Percentiles rank a stretch among this genome's conserved stretches.
Conservation (phyloP, 306 rosid genomes). For the Vicia villosa region DNA sequence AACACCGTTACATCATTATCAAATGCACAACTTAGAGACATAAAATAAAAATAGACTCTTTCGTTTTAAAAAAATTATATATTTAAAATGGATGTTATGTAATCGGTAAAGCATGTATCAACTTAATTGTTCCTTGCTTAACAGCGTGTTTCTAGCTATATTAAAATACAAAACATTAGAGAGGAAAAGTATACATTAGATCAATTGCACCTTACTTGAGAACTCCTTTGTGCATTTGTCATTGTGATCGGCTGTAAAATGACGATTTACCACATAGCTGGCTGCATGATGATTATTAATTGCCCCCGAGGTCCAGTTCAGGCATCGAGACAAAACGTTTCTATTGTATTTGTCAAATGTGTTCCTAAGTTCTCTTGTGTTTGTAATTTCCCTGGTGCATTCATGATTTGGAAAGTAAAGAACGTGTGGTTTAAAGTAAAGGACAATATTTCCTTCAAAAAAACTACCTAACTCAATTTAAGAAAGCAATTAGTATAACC, state of each 20-base stretch:
- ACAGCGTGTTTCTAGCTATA: conserved; percentile 20
- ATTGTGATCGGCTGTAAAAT: conserved; percentile 43
- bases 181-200: conserved; percentile 9
- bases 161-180: conserved; percentile 27
- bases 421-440: neutral
- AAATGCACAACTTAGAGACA: conserved; percentile 22
- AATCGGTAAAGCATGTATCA: conserved; percentile 3
- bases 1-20: neutral
- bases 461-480: neutral
- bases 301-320: conserved; percentile 30
- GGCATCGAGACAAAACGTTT: conserved; percentile 30
- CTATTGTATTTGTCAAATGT: conserved; percentile 32
- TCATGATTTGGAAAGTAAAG: conserved; percentile 23
- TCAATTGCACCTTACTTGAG: conserved; percentile 58
- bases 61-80: conserved; percentile 23
- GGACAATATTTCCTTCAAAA: conserved; percentile 9
- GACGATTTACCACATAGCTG: conserved; percentile 43
- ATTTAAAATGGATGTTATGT: conserved; percentile 17
- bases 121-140: conserved; percentile 19
- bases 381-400: conserved; percentile 46
- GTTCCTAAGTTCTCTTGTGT: conserved; percentile 36
- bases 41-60: conserved; percentile 2
- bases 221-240: conserved; percentile 38
- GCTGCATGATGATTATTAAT: conserved; percentile 34
- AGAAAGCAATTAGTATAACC: conserved; percentile 5